Conservation (phyloP, 2,329 filamentous ascomycete species). For the Ceratocystis colombiana region DNA sequence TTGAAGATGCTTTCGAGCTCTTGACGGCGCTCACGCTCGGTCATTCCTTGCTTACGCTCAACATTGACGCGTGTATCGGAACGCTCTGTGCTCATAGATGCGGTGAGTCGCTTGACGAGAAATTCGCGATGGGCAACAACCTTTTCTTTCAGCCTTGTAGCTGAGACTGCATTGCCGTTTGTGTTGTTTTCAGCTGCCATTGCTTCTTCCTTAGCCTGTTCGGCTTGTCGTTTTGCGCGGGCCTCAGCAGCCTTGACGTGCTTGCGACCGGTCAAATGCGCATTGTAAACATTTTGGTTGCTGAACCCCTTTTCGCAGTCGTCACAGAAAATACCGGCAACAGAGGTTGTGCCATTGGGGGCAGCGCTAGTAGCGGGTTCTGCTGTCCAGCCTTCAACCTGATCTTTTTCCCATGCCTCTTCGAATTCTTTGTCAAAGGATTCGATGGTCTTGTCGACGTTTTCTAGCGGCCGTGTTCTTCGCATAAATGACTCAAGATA, state of each 20-base stretch:
- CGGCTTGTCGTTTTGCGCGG: conserved; percentile 42
- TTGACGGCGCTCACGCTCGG: conserved; percentile 85
- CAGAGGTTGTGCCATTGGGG: conserved; percentile 30
- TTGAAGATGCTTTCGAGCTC: conserved; percentile 79
- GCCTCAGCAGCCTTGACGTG: conserved; percentile 74
- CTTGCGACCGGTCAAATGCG: conserved; percentile 81
- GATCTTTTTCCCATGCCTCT: conserved; percentile 66
- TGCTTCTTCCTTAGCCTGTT: conserved; percentile 29
- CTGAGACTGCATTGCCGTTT: conserved; percentile 33
- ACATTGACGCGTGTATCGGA: conserved; percentile 88
- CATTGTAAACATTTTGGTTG: conserved; percentile 88
- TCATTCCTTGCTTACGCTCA: conserved; percentile 95
- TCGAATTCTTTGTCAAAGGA: conserved; percentile 78
- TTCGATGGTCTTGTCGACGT: conserved; percentile 65
- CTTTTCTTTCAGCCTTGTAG: conserved; percentile 67
- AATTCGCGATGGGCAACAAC: conserved; percentile 84
- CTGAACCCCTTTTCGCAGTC: conserved; percentile 93
- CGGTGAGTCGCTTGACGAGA: conserved; percentile 66
- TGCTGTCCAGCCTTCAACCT: conserved; percentile 66
- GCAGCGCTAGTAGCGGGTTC: conserved; percentile 39
- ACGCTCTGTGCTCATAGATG: conserved; percentile 75
- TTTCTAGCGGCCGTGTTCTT: conserved; percentile 73
- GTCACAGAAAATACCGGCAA: conserved; percentile 68
- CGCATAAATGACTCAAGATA: conserved; percentile 87
- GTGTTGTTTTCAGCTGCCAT: conserved; percentile 28